phyloP scores from a whole-genome alignment of 331 rosid species.

The Dryas integrifolia region DNA sequence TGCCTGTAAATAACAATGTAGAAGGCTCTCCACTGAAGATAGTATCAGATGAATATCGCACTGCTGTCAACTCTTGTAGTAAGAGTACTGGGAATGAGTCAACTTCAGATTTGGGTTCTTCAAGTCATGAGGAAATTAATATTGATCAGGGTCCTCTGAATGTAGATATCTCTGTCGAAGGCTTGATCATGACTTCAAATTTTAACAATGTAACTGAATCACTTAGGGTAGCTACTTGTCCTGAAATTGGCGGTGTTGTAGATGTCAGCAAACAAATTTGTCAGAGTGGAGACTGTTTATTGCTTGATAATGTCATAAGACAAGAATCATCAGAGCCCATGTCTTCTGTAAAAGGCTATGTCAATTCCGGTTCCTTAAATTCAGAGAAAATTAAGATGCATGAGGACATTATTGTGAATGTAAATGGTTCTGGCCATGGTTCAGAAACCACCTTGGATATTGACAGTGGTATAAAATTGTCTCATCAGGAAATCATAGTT shows the following conservation, averaged over 20 bases:
- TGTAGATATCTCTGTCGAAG: slow-evolving; percentile 36
- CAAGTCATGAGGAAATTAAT: slow-evolving; percentile 34
- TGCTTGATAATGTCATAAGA: slow-evolving; percentile 31
- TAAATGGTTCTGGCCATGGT: slow-evolving; percentile 24
- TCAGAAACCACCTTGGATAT: slow-evolving; percentile 26
- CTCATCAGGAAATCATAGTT: slow-evolving; percentile 34
- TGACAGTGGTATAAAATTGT: slow-evolving; percentile 27
- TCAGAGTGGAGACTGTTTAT: slow-evolving; percentile 37
- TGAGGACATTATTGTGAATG: slow-evolving; percentile 29
- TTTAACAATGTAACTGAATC: slow-evolving; percentile 34
- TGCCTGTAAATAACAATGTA: slow-evolving; percentile 31
- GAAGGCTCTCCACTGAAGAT: slow-evolving; percentile 26
- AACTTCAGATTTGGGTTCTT: slow-evolving; percentile 30
- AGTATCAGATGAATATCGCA: slow-evolving; percentile 37
- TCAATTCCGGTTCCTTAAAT: slow-evolving; percentile 30
- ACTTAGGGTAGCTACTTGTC: slow-evolving; percentile 28
- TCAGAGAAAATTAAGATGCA: slow-evolving; percentile 31
- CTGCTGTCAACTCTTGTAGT: slow-evolving; percentile 32
- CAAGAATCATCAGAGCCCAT: slow-evolving; percentile 36
- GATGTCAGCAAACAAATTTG: slow-evolving; percentile 34
- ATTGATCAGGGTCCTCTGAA: slow-evolving; percentile 31
- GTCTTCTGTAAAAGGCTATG: slow-evolving; percentile 31
- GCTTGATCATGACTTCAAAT: slow-evolving; percentile 28
- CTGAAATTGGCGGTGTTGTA: slow-evolving; percentile 37
- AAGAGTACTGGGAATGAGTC: slow-evolving; percentile 38